These are phyloP conservation scores for Inga laurina DNA, from an alignment of 306 rosid species.

Conservation along the genomic window DNA sequence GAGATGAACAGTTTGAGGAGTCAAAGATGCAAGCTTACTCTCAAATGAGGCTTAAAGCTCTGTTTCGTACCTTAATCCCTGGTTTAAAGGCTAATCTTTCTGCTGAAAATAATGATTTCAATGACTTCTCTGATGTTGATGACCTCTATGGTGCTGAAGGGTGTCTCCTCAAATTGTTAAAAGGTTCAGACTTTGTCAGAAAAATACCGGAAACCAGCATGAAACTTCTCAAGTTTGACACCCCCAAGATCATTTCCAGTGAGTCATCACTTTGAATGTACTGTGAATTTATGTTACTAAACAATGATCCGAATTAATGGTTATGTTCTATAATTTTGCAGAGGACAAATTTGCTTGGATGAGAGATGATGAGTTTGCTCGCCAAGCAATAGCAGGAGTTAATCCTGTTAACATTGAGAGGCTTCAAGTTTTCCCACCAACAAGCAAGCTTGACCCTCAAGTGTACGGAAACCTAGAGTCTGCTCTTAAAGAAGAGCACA, in stretches of 20 bases:
- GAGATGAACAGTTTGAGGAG: constrained; percentile 95
- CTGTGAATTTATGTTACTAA: neutral
- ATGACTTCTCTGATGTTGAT: constrained; percentile 79
- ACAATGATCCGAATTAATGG: neutral
- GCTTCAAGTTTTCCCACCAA: constrained; percentile 80
- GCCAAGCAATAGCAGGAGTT: constrained; percentile 89
- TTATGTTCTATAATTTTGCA: constrained; percentile 28
- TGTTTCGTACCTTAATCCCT: constrained; percentile 77
- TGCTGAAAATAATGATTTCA: constrained; percentile 65
- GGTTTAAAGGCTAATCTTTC: constrained; percentile 68
- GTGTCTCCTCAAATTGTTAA: constrained; percentile 56
- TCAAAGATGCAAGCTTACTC: constrained; percentile 65
- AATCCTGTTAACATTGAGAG: constrained; percentile 84
- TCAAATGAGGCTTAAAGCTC: constrained; percentile 78
- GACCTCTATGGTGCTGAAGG: constrained; percentile 76
- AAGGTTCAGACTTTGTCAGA: constrained; percentile 65
- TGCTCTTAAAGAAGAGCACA: constrained; percentile 87
- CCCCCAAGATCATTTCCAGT: constrained; percentile 83
- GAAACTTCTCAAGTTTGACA: constrained; percentile 75
- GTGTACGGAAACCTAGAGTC: constrained; percentile 73
- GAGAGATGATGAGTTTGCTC: constrained; percentile 94
- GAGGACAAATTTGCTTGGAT: constrained; percentile 95
- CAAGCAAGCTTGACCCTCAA: constrained; percentile 78
- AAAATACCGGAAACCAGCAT: constrained; percentile 63
- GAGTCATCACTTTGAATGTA: neutral